Evolutionary conservation across 139 green algal species (phyloP).

Genomic region (Picochlorum sp.): DNA sequence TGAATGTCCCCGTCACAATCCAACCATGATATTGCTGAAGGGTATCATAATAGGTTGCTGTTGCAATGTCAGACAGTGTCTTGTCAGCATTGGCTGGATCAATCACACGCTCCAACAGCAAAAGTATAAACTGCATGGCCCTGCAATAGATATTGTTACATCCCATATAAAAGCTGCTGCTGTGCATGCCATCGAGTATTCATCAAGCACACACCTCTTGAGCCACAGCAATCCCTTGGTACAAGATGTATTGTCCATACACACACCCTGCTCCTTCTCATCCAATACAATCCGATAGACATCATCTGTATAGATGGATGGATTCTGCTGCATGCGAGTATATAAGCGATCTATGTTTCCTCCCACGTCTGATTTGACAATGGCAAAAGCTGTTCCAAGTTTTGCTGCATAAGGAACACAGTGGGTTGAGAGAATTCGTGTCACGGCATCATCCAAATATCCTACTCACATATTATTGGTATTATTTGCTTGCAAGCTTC

Average conservation of each 20-base stretch:
- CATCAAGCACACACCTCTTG: conserved; percentile 21
- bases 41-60: conserved; percentile 50
- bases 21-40: conserved; percentile 69
- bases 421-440: not conserved
- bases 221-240: conserved; percentile 74
- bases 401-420: conserved; percentile 40
- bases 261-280: conserved; percentile 40
- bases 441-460: not conserved
- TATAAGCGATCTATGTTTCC: conserved; percentile 63
- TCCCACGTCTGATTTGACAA: conserved; percentile 56
- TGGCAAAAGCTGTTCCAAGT: conserved; percentile 48
- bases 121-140: conserved; percentile 65
- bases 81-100: conserved; percentile 18
- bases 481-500: conserved; percentile 42
- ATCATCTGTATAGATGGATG: conserved; percentile 26
- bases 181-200: too few species aligned
- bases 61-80: conserved; percentile 31
- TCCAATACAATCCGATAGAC: conserved; percentile 56
- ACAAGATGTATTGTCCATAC: conserved; percentile 30
- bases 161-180: too few species aligned
- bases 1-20: conserved; percentile 59
- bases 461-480: conserved; percentile 43
- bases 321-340: conserved; percentile 26
- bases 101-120: conserved; percentile 38
- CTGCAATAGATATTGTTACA: conserved; percentile 16